Base-by-base conservation (phyloP, 75 land plant genomes). In the Pinus albicaulis region DNA sequence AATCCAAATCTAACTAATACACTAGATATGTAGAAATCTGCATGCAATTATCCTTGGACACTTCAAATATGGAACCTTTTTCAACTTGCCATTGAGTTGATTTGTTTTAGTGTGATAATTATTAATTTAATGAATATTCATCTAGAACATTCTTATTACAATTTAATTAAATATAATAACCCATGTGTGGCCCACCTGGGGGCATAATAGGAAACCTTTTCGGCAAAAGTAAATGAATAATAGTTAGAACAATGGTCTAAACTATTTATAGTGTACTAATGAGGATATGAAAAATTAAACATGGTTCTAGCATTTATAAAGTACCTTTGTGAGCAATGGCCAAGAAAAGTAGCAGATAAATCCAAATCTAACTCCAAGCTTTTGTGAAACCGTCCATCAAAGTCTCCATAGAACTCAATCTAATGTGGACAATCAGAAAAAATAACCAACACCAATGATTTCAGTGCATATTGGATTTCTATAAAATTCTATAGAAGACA, bases 321-420 rank as follows among this genome's bases (percentile, higher is more conserved):
- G 52, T 80, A 95, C 99, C 99, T 87, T 64, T 94, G 83, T 65
- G 99, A 94, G 25, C 98, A 93, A 74, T 61, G 89, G 13, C 99
- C 99, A 71, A 96, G 95, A 77, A 96, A 88, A 76, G 98, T 98
- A 79, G 74, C 84, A 56, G 98, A 89, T 34, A 96, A 89, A 78
- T 96, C 98, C 60, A 81, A 59, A 15, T 72, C 79, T 44, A 96
- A 78, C n/a, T 91, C 91, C 78, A 96, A 71, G 65, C 86, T 89
- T 69, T 91, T 94, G 79, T 96, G 98, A 77, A 96, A 96, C 59
- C 82, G 95, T 59, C 93, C 98, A 82, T 96, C 99, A 71, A 92
- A 96, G 68, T 94, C 99, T 19, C 96, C 99, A 89, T 86, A 96
- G 79, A 96, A 96, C 68, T 96, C 89, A 85, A 96, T 94, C 98